A percentile compares a stretch with the other conserved stretches of the same genome.
Evolutionary conservation across 1,139 yeast genomes (phyloP).

Genomic region (Sugiyamaella grinbergsii): DNA sequence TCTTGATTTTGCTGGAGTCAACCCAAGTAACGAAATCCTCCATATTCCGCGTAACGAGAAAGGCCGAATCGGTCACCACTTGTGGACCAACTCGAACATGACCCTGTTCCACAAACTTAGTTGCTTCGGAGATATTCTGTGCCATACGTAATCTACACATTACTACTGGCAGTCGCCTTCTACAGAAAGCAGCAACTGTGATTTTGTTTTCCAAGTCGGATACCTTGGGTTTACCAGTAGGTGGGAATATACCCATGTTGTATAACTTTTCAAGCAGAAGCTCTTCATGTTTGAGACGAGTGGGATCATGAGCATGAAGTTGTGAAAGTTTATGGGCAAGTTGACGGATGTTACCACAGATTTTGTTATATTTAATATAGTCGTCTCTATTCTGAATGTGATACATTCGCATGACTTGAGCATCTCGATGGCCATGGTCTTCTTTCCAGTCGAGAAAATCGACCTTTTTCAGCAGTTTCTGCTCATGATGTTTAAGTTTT

Average conservation of each 20-base stretch:
- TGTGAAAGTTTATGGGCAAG: slow-evolving; percentile 83
- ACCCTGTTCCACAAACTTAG: slow-evolving; percentile 92
- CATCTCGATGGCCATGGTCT: slow-evolving; percentile 91
- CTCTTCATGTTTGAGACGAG: slow-evolving; percentile 84
- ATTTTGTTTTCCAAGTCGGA: slow-evolving; percentile 89
- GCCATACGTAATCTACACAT: slow-evolving; percentile 97
- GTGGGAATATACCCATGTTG: slow-evolving; percentile 73
- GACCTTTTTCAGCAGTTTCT: slow-evolving; percentile 90
- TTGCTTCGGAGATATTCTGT: slow-evolving; percentile 83
- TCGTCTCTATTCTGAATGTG: slow-evolving; percentile 95
- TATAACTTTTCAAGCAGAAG: slow-evolving; percentile 81
- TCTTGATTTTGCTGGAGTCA: slow-evolving; percentile 88
- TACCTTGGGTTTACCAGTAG: slow-evolving; percentile 79
- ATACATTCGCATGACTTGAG: slow-evolving; percentile 92
- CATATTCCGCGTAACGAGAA: slow-evolving; percentile 80
- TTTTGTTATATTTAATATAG: slow-evolving; percentile 87
- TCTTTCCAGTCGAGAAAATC: slow-evolving; percentile 98
- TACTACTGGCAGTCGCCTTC: slow-evolving; percentile 90
- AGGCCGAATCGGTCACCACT: slow-evolving; percentile 93
- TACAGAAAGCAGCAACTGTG: slow-evolving; percentile 87
- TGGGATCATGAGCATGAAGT: slow-evolving; percentile 82
- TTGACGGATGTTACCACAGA: slow-evolving; percentile 88
- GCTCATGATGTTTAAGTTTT: slow-evolving; percentile 90
- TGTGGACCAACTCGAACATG: slow-evolving; percentile 98
- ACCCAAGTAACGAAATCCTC: slow-evolving; percentile 99